phyloP scores from a whole-genome alignment of 2,329 filamentous ascomycete species.

The Hypoxylon sp. region DNA sequence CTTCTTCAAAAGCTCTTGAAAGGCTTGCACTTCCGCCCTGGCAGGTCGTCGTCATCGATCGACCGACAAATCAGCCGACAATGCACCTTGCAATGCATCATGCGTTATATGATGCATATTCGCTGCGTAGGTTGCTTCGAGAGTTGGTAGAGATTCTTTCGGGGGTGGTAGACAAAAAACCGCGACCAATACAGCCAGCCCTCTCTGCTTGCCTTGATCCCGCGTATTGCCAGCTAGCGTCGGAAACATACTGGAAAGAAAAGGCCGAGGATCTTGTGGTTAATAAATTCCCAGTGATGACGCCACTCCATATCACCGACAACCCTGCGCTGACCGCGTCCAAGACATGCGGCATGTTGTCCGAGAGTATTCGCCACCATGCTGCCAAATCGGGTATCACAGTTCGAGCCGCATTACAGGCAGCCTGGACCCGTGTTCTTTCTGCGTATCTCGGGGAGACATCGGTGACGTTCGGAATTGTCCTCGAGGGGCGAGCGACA shows the following conservation, averaged over 20 bases:
- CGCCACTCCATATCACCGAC: constrained; percentile 66
- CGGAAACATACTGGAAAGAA: constrained; percentile 73
- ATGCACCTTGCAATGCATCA: constrained; percentile 76
- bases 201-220: constrained; percentile 60
- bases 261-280: constrained; percentile 67
- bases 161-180: constrained; percentile 26
- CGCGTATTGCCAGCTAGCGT: constrained; percentile 46
- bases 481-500: constrained; percentile 79
- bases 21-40: constrained; percentile 71
- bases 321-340: constrained; percentile 53
- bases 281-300: constrained; percentile 82
- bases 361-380: constrained; percentile 64
- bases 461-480: constrained; percentile 81
- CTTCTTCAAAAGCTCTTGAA: constrained; percentile 53
- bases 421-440: constrained; percentile 81
- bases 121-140: constrained; percentile 73
- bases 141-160: constrained; percentile 62
- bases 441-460: constrained; percentile 81
- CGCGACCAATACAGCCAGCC: constrained; percentile 51
- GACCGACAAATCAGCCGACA: constrained; percentile 25
- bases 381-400: constrained; percentile 74
- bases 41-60: constrained; percentile 66
- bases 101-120: constrained; percentile 86
- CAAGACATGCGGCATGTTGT: constrained; percentile 56
- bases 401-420: constrained; percentile 80